Evolutionary conservation across 2,329 filamentous ascomycete genomes (phyloP).

Genomic region (Diaporthe caulivora): DNA sequence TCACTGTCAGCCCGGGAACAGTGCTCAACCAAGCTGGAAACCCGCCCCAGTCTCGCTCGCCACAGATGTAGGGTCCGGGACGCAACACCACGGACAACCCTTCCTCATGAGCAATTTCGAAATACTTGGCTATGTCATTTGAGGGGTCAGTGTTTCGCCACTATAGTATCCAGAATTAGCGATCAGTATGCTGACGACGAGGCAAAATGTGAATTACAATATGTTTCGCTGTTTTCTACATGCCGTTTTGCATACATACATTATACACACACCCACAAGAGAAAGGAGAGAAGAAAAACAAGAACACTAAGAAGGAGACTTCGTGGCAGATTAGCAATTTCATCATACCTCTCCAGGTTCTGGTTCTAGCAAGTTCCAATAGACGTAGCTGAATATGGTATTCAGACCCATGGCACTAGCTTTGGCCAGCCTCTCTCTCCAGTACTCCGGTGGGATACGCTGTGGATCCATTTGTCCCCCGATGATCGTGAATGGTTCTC

Average conservation of each 20-base stretch:
- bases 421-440: conserved; percentile 58
- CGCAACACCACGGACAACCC: conserved; percentile 60
- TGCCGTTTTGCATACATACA: background rate
- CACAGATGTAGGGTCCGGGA: conserved; percentile 63
- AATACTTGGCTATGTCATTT: conserved; percentile 63
- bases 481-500: conserved; percentile 56
- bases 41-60: conserved; percentile 63
- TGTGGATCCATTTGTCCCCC: conserved; percentile 65
- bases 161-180: background rate
- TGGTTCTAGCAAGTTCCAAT: conserved; percentile 63
- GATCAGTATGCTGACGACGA: no score
- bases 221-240: background rate
- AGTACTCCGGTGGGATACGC: conserved; percentile 60
- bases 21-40: conserved; percentile 60
- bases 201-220: background rate
- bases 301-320: no score
- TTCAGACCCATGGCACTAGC: conserved; percentile 62
- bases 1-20: conserved; percentile 55
- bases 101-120: conserved; percentile 59
- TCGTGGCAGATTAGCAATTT: background rate
- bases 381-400: conserved; percentile 64
- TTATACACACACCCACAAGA: no score
- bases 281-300: no score
- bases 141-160: conserved; percentile 52
- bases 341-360: conserved; percentile 45